These are phyloP conservation scores for Abeoforma whisleri DNA, from an alignment of 78 protist genomes.

Conservation along the genomic window DNA sequence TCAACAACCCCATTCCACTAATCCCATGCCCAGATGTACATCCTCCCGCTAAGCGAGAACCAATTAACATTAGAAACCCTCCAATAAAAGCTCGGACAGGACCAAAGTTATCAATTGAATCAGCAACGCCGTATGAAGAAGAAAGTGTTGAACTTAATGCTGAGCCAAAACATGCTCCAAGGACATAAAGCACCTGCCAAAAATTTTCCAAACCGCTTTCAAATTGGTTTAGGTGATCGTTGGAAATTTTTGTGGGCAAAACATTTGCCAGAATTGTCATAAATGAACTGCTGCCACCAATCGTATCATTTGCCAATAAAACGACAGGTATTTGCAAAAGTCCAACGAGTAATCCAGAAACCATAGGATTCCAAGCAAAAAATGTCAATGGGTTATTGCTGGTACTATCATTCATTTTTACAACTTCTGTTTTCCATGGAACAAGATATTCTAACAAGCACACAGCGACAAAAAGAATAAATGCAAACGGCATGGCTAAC, in stretches of 20 bases:
- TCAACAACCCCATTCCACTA: conserved; percentile 17
- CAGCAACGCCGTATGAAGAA: neutral
- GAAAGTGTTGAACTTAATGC: neutral
- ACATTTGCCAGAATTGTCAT: conserved; percentile 14
- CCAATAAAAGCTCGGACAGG: conserved; percentile 25
- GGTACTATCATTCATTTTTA: neutral
- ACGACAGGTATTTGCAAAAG: conserved; percentile 28
- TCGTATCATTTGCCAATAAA: neutral
- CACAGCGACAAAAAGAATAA: neutral
- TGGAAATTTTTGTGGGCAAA: neutral
- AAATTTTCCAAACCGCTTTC: conserved; percentile 6
- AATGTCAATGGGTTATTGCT: neutral
- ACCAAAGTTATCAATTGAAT: neutral
- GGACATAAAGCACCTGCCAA: conserved; percentile 12
- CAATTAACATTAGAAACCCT: conserved; percentile 41
- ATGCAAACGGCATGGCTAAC: conserved; percentile 25
- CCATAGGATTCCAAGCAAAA: conserved; percentile 17
- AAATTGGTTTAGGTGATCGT: neutral
- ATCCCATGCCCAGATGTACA: conserved; percentile 50
- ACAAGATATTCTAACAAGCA: neutral
- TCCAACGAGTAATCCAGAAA: conserved; percentile 38
- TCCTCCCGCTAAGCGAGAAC: conserved; percentile 50
- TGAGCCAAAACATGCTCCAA: conserved; percentile 22
- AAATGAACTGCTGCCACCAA: conserved; percentile 15
- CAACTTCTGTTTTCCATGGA: conserved; percentile 18